Evolutionary conservation across 139 green algal genomes (phyloP), one percentile per base, ranked within the genome.

Genomic region (Trebouxia sp.): DNA sequence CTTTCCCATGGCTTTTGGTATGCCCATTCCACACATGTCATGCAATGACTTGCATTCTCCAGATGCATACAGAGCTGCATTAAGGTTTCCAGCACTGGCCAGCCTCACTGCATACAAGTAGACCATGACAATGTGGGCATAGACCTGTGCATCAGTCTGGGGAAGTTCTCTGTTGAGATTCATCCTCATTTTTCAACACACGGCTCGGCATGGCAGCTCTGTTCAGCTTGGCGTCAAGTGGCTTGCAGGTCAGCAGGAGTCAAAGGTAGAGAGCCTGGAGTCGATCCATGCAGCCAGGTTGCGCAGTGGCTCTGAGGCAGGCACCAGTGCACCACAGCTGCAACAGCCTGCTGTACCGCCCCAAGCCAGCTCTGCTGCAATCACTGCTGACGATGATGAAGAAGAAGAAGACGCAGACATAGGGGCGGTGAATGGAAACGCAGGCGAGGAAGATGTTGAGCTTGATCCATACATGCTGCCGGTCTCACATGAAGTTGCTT

Each of bases 381-480:
- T 43, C 51, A 66, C 24, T 53, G 10, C 38, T 37, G 38, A 38
- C 6, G 30, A 37, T 77, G 47, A 17, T 51, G 35, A 6, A 58
- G 80, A 75, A 11, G 83, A 88, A 1, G 75, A 79, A 20, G 74
- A 55, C 8, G 55, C 12, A 14, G 67, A 4, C 1, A 30, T 77
- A 35, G 72, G 48, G 5, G 22, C 56, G 5, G 26, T 62, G 6
- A 48, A 55, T 47, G 37, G 42, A 5, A 79, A 65, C 6, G 42
- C 43, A 14, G 79, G 55, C 51, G 83, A 84, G 22, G 79, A 85
- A 28, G 84, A 89, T 6, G 82, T 81, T 24, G 88, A 88, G 3
- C 66, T 75, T 3, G 88, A 92, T 65, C 86, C 83, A 0, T 94
- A 94, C 70, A 55, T 72, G 22, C 81, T 96, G 32, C 93, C 93